Conservation (phyloP, 2,329 filamentous ascomycete genomes). For the Ascochyta lentis region DNA sequence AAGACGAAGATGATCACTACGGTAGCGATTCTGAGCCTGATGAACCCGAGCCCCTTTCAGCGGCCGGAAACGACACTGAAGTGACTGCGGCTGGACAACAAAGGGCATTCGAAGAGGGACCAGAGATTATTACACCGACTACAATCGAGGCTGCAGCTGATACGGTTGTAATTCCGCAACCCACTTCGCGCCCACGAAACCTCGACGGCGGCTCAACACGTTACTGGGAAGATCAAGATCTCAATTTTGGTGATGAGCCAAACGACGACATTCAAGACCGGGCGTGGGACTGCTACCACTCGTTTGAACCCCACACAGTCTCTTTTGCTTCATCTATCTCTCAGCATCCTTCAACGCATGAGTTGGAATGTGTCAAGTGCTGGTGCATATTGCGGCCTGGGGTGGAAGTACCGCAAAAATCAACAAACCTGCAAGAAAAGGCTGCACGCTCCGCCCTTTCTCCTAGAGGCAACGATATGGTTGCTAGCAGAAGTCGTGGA, state of each 20-base stretch:
- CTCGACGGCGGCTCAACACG: conserved; percentile 41
- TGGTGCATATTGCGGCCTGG: conserved; percentile 36
- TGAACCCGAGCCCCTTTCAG: conserved; percentile 19
- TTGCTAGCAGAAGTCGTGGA: background rate
- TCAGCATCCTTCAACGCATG: background rate
- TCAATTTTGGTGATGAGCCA: conserved; percentile 50
- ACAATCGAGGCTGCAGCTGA: background rate
- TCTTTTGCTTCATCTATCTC: conserved; percentile 21
- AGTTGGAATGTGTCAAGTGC: conserved; percentile 42
- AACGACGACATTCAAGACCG: conserved; percentile 31
- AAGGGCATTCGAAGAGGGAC: background rate
- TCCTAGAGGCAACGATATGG: background rate
- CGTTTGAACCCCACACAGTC: conserved; percentile 27
- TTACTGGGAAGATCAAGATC: conserved; percentile 39
- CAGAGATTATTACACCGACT: background rate
- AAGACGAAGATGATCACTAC: conserved; percentile 32
- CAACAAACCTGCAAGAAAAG: background rate
- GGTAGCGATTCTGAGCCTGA: conserved; percentile 34
- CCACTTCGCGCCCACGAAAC: conserved; percentile 30
- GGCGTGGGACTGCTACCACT: conserved; percentile 36
- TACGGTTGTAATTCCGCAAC: background rate
- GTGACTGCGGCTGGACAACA: background rate
- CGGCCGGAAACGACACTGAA: conserved; percentile 1
- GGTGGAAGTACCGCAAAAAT: conserved; percentile 18
- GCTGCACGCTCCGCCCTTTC: background rate